phyloP scores from a whole-genome alignment of 2,329 filamentous ascomycete species.

The Arthrobotrys entomopaga region DNA sequence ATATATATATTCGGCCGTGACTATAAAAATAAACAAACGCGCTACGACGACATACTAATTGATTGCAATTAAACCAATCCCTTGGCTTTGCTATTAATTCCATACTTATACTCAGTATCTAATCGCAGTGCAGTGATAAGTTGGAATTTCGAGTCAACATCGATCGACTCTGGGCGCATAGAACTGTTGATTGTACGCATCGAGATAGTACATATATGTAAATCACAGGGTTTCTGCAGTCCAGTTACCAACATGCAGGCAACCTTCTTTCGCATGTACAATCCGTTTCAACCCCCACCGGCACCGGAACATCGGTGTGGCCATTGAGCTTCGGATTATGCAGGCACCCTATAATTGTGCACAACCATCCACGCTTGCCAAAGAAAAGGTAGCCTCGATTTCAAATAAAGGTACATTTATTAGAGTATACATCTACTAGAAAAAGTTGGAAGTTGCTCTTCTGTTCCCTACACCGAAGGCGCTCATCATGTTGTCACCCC shows the following conservation, averaged over 20 bases:
- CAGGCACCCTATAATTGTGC: conserved; percentile 23
- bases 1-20: no score
- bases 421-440: background rate
- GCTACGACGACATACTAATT: no score
- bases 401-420: no score
- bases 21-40: no score
- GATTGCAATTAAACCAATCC: no score
- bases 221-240: conserved; percentile 17
- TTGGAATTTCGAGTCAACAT: conserved; percentile 3
- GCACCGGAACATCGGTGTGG: conserved; percentile 27
- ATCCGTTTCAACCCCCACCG: background rate
- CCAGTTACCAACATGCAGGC: conserved; percentile 28
- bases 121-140: no score
- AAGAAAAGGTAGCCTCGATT: no score
- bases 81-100: no score
- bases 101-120: no score
- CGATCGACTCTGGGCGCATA: conserved; percentile 8
- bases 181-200: conserved; percentile 20
- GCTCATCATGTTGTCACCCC: conserved; percentile 21
- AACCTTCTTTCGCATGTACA: conserved; percentile 40
- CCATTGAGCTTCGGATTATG: conserved; percentile 47
- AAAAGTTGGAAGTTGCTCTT: conserved; percentile 27
- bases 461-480: no score
- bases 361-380: conserved; percentile 9
- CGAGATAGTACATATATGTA: no score